These are phyloP conservation scores for Spergularia azorica DNA, from an alignment of 179 eudicot genomes.

Conservation along the genomic window DNA sequence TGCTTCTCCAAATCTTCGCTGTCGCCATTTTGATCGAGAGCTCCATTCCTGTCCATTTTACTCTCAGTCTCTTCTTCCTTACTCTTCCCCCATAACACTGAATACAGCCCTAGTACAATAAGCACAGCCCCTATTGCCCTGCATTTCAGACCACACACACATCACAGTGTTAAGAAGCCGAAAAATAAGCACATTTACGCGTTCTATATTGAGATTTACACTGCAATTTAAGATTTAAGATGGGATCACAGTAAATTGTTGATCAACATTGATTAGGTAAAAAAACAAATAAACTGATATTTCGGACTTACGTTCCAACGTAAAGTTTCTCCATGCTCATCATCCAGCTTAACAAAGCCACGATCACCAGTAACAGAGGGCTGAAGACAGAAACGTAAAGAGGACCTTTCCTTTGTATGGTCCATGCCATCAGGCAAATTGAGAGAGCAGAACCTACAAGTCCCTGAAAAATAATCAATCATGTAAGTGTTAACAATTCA, in stretches of 20 bases:
- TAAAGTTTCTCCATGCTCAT: slow-evolving; percentile 59
- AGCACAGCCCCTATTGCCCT: slow-evolving; percentile 64
- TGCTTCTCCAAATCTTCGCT: slow-evolving; percentile 31
- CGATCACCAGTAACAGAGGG: slow-evolving; percentile 66
- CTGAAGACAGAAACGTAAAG: slow-evolving; percentile 78
- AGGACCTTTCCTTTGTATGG: slow-evolving; percentile 76
- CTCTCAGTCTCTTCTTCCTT: slow-evolving; percentile 30
- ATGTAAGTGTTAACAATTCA: too few relatives aligned
- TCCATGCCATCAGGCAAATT: slow-evolving; percentile 69
- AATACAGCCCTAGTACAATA: slow-evolving; percentile 70
- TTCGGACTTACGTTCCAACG: slow-evolving; percentile 65
- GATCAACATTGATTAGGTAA: too few relatives aligned
- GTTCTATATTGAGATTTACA: too few relatives aligned
- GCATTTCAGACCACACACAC: slow-evolving; percentile 19
- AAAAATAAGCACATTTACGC: too few relatives aligned
- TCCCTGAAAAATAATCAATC: slow-evolving; percentile 63
- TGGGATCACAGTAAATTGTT: too few relatives aligned
- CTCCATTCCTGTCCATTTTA: neutral
- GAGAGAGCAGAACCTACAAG: slow-evolving; percentile 56
- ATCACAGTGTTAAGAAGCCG: neutral
- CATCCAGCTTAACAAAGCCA: slow-evolving; percentile 75
- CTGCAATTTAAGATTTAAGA: too few relatives aligned
- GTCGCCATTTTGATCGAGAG: neutral
- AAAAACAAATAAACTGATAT: too few relatives aligned
- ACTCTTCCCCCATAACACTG: slow-evolving; percentile 80